Conservation (phyloP, 306 rosid genomes). For the Fagus sylvatica region DNA sequence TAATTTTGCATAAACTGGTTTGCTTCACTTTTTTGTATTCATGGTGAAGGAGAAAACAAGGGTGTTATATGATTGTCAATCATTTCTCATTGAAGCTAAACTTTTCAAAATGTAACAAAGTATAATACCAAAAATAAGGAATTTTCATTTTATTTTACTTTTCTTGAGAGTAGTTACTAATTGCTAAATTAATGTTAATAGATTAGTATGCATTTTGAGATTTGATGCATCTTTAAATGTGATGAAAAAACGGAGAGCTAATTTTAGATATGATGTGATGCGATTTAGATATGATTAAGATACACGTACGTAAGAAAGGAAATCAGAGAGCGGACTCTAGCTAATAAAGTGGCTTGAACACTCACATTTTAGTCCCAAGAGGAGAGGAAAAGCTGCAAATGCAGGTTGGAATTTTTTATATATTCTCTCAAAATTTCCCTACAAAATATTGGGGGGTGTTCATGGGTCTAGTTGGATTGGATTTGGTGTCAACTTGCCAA, state of each 20-base stretch:
- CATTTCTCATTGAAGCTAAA: background rate
- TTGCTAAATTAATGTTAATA: background rate
- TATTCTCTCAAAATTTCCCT: background rate
- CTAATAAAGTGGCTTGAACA: background rate
- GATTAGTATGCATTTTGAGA: background rate
- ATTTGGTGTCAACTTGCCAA: no score
- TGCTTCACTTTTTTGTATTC: conserved; percentile 11
- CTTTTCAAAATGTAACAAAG: conserved; percentile 6
- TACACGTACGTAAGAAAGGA: background rate
- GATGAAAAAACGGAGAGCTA: background rate
- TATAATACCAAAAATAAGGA: background rate
- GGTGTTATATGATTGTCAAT: background rate
- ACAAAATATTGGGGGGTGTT: no score
- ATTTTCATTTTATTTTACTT: background rate
- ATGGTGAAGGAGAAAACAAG: conserved; percentile 7
- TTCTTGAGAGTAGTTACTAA: background rate
- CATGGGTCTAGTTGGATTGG: no score
- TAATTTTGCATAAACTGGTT: conserved; percentile 14
- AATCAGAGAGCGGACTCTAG: background rate
- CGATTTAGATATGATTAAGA: background rate
- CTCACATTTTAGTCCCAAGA: background rate
- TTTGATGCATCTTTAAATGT: background rate
- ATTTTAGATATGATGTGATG: background rate
- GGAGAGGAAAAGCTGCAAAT: background rate
- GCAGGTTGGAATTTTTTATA: background rate